Conservation (phyloP, 805 yeast genomes). For the Wickerhamomyces bisporus region DNA sequence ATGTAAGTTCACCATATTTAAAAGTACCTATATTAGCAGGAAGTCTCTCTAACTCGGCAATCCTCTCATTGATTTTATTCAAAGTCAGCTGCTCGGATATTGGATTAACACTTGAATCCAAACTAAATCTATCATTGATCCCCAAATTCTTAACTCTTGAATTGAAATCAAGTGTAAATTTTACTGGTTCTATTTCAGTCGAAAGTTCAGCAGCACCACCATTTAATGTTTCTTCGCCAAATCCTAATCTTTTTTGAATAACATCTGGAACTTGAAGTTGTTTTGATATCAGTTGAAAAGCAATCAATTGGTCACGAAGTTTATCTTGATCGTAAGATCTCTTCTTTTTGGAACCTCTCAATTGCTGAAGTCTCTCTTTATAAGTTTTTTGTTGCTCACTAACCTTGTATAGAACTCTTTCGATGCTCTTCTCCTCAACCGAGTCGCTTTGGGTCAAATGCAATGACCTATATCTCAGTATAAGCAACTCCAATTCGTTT, state of each 20-base stretch:
- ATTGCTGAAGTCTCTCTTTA: conserved; percentile 21
- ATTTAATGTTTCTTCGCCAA: conserved; percentile 8
- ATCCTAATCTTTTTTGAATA: conserved; percentile 35
- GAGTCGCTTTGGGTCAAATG: conserved; percentile 7
- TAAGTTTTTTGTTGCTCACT: conserved; percentile 37
- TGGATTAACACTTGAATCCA: conserved; percentile 23
- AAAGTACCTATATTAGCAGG: conserved; percentile 70
- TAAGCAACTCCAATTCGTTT: conserved; percentile 13
- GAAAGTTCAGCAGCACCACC: not conserved
- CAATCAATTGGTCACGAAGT: conserved; percentile 54
- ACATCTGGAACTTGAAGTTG: conserved; percentile 60
- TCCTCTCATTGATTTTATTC: conserved; percentile 50
- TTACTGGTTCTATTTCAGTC: conserved; percentile 17
- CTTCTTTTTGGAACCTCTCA: conserved; percentile 23
- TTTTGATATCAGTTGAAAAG: conserved; percentile 58
- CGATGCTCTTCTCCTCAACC: conserved; percentile 40
- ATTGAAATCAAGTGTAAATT: conserved; percentile 25
- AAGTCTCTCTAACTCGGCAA: conserved; percentile 54
- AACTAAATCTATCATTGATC: conserved; percentile 24
- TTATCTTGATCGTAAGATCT: conserved; percentile 38
- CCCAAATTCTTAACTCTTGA: conserved; percentile 26
- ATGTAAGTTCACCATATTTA: conserved; percentile 36
- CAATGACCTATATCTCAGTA: conserved; percentile 15
- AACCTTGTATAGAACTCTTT: conserved; percentile 33
- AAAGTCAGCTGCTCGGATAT: conserved; percentile 34